These are phyloP conservation scores for Trichoderma asperelloides DNA, from an alignment of 495 filamentous ascomycete species.

Conservation along the genomic window DNA sequence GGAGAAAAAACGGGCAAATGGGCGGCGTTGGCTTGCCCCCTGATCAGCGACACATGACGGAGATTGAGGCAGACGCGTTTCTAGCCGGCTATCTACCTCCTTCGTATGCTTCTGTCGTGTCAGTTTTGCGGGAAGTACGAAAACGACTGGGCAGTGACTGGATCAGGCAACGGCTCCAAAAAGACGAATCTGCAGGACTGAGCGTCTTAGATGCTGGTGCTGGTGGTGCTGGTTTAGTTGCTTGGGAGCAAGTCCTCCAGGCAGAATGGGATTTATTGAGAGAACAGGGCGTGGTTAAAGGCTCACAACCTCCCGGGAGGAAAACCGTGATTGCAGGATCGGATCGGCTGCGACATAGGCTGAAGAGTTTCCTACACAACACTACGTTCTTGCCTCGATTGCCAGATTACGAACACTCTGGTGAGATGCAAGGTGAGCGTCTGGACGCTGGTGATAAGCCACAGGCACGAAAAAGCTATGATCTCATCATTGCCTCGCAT, in stretches of 20 bases:
- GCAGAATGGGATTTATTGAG: slow-evolving; percentile 67
- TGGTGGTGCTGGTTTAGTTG: slow-evolving; percentile 74
- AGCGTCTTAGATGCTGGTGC: slow-evolving; percentile 77
- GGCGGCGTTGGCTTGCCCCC: slow-evolving; percentile 61
- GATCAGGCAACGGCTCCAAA: slow-evolving; percentile 58
- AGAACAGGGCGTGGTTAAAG: slow-evolving; percentile 35
- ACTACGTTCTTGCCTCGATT: slow-evolving; percentile 88
- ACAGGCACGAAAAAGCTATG: slow-evolving; percentile 65
- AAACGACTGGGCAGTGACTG: slow-evolving; percentile 76
- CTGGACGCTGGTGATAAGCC: slow-evolving; percentile 30
- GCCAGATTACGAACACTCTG: slow-evolving; percentile 74
- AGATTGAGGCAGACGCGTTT: slow-evolving; percentile 83
- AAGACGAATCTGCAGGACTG: slow-evolving; percentile 56
- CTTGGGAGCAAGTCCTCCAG: slow-evolving; percentile 73
- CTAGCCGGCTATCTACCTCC: slow-evolving; percentile 72
- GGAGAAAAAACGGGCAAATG: slow-evolving; percentile 43
- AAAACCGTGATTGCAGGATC: slow-evolving; percentile 43
- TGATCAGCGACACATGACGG: slow-evolving; percentile 60
- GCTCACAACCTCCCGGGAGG: slow-evolving; percentile 33
- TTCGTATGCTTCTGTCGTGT: slow-evolving; percentile 64
- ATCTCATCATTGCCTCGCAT: slow-evolving; percentile 85
- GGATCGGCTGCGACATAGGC: slow-evolving; percentile 56
- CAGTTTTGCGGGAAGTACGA: slow-evolving; percentile 71
- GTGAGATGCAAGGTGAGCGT: slow-evolving; percentile 27
- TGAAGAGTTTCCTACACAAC: slow-evolving; percentile 69